Percentiles rank a stretch among this genome's conserved stretches.
These are phyloP conservation scores for Diaporthe velutina DNA, from an alignment of 2,329 filamentous ascomycete genomes.

Conservation along the genomic window DNA sequence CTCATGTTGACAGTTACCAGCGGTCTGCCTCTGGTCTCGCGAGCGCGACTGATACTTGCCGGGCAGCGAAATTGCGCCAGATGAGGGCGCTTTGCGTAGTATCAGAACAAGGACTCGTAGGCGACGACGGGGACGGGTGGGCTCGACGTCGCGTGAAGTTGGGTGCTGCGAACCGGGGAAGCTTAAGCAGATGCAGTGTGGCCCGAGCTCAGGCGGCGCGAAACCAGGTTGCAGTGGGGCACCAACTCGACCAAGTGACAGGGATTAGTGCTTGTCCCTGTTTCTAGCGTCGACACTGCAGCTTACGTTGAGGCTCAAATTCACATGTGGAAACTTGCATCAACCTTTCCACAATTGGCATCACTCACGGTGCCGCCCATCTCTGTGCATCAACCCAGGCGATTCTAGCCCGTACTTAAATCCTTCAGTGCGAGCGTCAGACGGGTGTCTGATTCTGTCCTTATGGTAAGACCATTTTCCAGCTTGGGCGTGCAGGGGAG, in stretches of 20 bases:
- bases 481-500: slow-evolving; percentile 26
- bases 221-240: slow-evolving; percentile 1
- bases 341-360: neutral
- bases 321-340: neutral
- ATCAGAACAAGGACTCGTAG: neutral
- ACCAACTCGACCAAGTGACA: neutral
- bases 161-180: neutral
- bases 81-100: neutral
- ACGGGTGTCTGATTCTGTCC: neutral
- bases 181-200: slow-evolving; percentile 15
- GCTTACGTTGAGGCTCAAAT: slow-evolving; percentile 32
- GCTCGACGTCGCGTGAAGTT: slow-evolving; percentile 13
- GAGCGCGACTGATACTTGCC: neutral
- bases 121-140: neutral
- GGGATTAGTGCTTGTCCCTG: neutral
- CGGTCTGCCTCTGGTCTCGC: neutral
- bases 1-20: slow-evolving; percentile 18
- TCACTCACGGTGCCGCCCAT: neutral
- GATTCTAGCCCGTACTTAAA: neutral
- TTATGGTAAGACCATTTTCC: slow-evolving; percentile 32
- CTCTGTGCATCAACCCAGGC: neutral
- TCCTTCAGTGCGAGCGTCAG: neutral
- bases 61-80: neutral
- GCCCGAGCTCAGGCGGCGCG: slow-evolving; percentile 29
- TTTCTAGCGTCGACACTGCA: slow-evolving; percentile 25